Percentiles rank a stretch among this genome's conserved stretches.
These are phyloP conservation scores for Actinomucor elegans DNA, from an alignment of 371 early-diverging fungal species.

Conservation along the genomic window DNA sequence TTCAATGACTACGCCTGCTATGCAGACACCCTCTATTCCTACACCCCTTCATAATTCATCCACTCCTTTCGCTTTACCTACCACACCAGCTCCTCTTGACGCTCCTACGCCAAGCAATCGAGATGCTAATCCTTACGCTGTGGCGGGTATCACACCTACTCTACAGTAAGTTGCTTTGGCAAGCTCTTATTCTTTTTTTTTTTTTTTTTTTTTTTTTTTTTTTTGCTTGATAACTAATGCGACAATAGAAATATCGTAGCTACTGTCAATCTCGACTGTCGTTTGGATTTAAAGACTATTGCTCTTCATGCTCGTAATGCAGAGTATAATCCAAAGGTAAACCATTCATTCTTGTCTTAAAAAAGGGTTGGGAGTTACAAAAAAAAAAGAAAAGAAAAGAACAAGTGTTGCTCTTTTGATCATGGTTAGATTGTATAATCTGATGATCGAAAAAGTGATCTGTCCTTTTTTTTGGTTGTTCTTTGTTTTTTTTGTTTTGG, in stretches of 20 bases:
- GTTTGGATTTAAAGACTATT: constrained; percentile 98
- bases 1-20: constrained; percentile 46
- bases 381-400: too few species aligned
- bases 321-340: constrained; percentile 99
- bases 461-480: constrained; percentile 3
- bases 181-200: neutral
- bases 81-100: constrained; percentile 50
- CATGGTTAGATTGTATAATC: too few species aligned
- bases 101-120: constrained; percentile 50
- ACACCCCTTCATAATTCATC: constrained; percentile 40
- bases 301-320: constrained; percentile 99
- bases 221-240: neutral
- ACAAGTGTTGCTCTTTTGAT: too few species aligned
- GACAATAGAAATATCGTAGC: constrained; percentile 95
- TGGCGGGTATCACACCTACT: constrained; percentile 78
- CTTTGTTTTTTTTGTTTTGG: constrained; percentile 5
- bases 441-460: neutral
- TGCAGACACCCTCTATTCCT: constrained; percentile 49
- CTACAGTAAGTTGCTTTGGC: constrained; percentile 69
- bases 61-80: constrained; percentile 46
- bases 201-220: neutral
- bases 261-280: constrained; percentile 99
- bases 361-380: too few species aligned
- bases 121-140: constrained; percentile 54
- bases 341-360: too few species aligned